Base-by-base conservation (phyloP, 495 filamentous ascomycete species). In the Xylaria acuta region DNA sequence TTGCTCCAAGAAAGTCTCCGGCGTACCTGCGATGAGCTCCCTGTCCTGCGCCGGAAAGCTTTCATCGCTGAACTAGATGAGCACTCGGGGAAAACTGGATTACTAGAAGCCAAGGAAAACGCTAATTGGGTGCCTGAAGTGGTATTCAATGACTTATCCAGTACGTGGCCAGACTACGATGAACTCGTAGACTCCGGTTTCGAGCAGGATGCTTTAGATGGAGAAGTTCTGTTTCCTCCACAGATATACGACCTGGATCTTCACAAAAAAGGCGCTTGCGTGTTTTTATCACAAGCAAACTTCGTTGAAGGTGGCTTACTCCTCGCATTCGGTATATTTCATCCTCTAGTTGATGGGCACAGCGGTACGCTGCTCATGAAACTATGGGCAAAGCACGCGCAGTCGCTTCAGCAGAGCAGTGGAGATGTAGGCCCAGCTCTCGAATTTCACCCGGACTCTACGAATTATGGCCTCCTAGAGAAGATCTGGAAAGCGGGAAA, bases 301-400 rank as follows among this genome's bases (percentile, higher is more conserved):
- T 76, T 72, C 56, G 41, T 73, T 3, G 20, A 69, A 27, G 71
- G 71, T 7, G 71, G 71, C 25, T 56, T 73, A 5, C 64, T 73
- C 22, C 64, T 73, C 5, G 41, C 64, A 2, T 73, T 73, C 11
- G 59, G 59, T 36, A 43, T 63, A 63, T 63, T 43, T 9, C 59
- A 63, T 16, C 59, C 59, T 2, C 2, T 63, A 0, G 18, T 63
- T 14, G 59, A 63, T 38, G 59, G 59, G 20, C 59, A 63, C 30
- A 63, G 59, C 22, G 59, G 59, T 5, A 9, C 59, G 1, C 20
- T 63, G 14, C 59, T 63, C 22, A 43, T 63, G 36, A 63, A 63
- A 27, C 59, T 63, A 1, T 63, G 59, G 59, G 59, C 59, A 1
- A 63, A 63, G 14, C 59, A 63, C 20, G 18, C 59, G 11, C 43